Percentiles rank a stretch among this genome's conserved stretches.
phyloP scores from a whole-genome alignment of 345 rosid genomes.

The Geranium rotundifolium region DNA sequence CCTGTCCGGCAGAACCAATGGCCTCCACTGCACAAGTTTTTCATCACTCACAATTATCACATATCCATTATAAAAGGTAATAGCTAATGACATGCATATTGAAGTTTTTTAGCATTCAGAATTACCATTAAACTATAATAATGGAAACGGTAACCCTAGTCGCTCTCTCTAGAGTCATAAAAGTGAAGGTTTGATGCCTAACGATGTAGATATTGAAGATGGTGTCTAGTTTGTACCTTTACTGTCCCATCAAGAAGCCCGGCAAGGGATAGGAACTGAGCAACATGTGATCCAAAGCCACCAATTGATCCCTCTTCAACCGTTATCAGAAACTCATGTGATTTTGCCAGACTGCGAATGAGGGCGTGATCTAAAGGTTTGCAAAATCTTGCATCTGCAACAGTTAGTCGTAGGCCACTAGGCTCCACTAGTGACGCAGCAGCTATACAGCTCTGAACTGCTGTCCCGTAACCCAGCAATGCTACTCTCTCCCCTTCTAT shows the following conservation, averaged over 20 bases:
- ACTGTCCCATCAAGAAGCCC: constrained; percentile 85
- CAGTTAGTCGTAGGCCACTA: constrained; percentile 45
- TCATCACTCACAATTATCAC: neutral
- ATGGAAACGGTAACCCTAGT: too few species aligned
- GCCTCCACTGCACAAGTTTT: constrained; percentile 60
- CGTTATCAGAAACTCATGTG: constrained; percentile 73
- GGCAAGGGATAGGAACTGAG: constrained; percentile 81
- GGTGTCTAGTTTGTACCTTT: constrained; percentile 37
- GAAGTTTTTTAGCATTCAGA: too few species aligned
- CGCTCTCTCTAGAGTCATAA: too few species aligned
- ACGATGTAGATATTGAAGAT: neutral
- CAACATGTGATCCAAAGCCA: constrained; percentile 93
- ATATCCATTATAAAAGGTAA: too few species aligned
- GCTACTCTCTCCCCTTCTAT: constrained; percentile 90
- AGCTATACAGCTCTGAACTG: constrained; percentile 80
- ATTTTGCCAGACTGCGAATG: constrained; percentile 70
- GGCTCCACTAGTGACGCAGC: constrained; percentile 50
- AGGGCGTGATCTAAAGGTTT: constrained; percentile 74
- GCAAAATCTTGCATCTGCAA: constrained; percentile 88
- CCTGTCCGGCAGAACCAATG: constrained; percentile 62
- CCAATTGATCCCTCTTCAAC: constrained; percentile 98
- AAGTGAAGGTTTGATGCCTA: too few species aligned
- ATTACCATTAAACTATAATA: too few species aligned
- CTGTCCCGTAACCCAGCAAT: constrained; percentile 74
- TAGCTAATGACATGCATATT: too few species aligned